Evolutionary conservation across 768 basidiomycete genomes (phyloP), one percentile per base, ranked within the genome.

Genomic region (Lactifluus volemus): DNA sequence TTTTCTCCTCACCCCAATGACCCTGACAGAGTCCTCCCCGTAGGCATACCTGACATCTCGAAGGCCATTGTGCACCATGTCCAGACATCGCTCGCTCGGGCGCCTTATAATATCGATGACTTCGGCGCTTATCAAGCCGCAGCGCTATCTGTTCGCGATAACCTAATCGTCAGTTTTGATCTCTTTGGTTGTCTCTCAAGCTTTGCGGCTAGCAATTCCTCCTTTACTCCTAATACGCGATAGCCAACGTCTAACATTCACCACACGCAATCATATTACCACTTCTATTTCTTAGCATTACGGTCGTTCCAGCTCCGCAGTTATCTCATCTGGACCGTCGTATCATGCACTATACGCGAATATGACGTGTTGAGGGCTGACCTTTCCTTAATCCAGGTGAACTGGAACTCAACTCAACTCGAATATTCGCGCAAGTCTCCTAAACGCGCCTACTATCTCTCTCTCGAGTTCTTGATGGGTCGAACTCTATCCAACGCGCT

Each of bases 381-480:
- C 45, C 36, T 59, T n/a, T 2, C 29, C 30, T 52, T 14, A 54
- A 44, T 58, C 6, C 53, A 87, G 86, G 73, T 88, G 67, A 90
- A 92, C 72, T 93, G 89, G 90, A 93, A 92, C 66, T 82, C 84
- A 45, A 93, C 90, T 7, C 86, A 91, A 68, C 70, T 88, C 60
- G 76, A 83, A 57, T 82, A 86, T 72, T 87, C 88, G 52, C 85
- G 89, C 69, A 94, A 90, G 71, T 78, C 83, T 41, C 92, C 91
- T 29, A 94, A 95, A 68, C 80, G 91, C 61, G 91, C 91, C 12
- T 98, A 98, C 78, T 99, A 98, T 73, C 83, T 98, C 61, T 96
- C 92, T 45, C 83, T 98, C 56, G 96, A 97, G 74, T 97, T 93
- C 74, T 75, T 94, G 67, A 89, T 91, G 86, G 85, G 89, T 48